Percentiles rank a stretch among this genome's conserved stretches.
Conservation (phyloP, 2,329 filamentous ascomycete genomes). For the Colletotrichum sp. region DNA sequence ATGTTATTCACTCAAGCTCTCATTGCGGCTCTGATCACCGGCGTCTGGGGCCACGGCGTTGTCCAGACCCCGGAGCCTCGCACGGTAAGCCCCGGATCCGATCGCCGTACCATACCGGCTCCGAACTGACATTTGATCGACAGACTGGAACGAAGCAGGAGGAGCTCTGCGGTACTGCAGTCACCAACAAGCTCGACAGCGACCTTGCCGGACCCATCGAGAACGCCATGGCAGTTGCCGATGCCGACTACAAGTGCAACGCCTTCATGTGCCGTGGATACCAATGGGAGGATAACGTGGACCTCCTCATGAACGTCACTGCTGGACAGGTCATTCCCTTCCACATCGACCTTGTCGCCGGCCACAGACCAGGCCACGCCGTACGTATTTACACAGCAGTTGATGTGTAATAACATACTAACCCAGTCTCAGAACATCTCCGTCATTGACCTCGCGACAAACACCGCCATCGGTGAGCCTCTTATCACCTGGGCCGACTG, state of each 20-base stretch:
- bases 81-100: not conserved
- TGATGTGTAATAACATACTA: not conserved
- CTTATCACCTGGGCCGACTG: constrained; percentile 45
- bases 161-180: constrained; percentile 24
- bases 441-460: constrained; percentile 48
- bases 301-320: constrained; percentile 25
- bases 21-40: constrained; percentile 1
- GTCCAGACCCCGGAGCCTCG: constrained; percentile 12
- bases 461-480: constrained; percentile 52
- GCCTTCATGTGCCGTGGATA: constrained; percentile 32
- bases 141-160: constrained; percentile 26
- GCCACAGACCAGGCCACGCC: constrained; percentile 36
- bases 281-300: constrained; percentile 32
- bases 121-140: not conserved
- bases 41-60: constrained; percentile 8
- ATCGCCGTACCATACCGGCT: too few relatives aligned
- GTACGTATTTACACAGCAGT: constrained; percentile 6
- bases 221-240: constrained; percentile 26
- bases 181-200: constrained; percentile 23
- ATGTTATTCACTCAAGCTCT: constrained; percentile 10
- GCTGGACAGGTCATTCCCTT: constrained; percentile 40
- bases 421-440: constrained; percentile 44
- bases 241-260: constrained; percentile 28
- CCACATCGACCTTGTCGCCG: constrained; percentile 40
- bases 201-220: constrained; percentile 30